phyloP scores from a whole-genome alignment of 2,329 filamentous ascomycete species.

The Cladosporium colombiae region DNA sequence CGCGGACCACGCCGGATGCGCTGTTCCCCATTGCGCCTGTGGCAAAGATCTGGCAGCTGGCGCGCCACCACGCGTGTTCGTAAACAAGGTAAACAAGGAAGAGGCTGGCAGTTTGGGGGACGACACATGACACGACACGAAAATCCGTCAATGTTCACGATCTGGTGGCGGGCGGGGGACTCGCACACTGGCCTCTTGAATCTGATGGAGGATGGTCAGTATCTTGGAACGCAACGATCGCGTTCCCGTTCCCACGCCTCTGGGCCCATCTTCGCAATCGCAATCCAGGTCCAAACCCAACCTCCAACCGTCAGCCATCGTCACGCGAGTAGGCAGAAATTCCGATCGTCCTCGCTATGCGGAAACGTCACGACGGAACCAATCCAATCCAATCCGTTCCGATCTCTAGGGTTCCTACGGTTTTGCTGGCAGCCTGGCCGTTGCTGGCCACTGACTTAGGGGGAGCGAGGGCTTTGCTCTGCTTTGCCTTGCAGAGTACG shows the following conservation, averaged over 20 bases:
- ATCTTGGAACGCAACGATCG: conserved; percentile 13
- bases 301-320: background rate
- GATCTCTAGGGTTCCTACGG: background rate
- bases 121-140: background rate
- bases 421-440: background rate
- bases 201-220: background rate
- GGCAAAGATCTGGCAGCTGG: background rate
- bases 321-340: conserved; percentile 3
- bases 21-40: background rate
- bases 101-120: background rate
- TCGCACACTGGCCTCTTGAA: background rate
- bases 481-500: background rate
- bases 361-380: conserved; percentile 3
- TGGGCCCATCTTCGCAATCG: background rate
- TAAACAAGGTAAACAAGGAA: background rate
- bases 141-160: background rate
- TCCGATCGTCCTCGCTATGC: background rate
- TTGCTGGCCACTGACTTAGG: background rate
- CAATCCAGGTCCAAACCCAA: background rate
- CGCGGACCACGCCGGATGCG: background rate
- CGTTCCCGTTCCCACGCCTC: background rate
- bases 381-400: background rate
- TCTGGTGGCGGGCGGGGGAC: background rate
- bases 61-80: background rate
- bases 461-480: background rate